Conservation (phyloP, 2,329 filamentous ascomycete species). For the Fusarium kyushuense region DNA sequence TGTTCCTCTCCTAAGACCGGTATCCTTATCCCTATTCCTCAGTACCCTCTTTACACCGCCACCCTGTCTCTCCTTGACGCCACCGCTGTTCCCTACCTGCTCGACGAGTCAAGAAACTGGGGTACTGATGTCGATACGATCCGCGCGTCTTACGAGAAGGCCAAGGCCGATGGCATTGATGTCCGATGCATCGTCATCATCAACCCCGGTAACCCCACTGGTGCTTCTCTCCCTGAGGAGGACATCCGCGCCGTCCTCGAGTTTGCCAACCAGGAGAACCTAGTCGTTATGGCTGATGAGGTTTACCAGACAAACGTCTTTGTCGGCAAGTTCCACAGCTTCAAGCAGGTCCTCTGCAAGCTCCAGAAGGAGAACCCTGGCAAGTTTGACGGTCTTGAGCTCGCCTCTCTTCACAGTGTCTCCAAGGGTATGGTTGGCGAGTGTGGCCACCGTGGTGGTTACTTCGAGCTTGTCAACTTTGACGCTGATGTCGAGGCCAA, state of each 20-base stretch:
- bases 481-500: constrained; percentile 86
- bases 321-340: constrained; percentile 91
- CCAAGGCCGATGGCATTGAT: constrained; percentile 81
- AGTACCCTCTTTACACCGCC: constrained; percentile 98
- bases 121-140: constrained; percentile 88
- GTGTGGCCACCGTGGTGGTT: constrained; percentile 96
- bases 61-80: constrained; percentile 88
- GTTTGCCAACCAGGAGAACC: constrained; percentile 84
- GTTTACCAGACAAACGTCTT: constrained; percentile 99
- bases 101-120: constrained; percentile 89
- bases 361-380: constrained; percentile 80
- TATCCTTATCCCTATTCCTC: constrained; percentile 93
- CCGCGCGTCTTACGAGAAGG: constrained; percentile 77
- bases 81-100: constrained; percentile 89
- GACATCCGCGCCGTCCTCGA: constrained; percentile 89
- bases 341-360: constrained; percentile 88
- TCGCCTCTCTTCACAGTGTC: constrained; percentile 91
- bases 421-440: constrained; percentile 99
- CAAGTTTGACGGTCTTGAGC: constrained; percentile 86
- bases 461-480: constrained; percentile 96
- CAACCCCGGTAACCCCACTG: constrained; percentile 98
- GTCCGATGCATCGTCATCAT: constrained; percentile 96
- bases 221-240: constrained; percentile 81
- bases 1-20: constrained; percentile 82
- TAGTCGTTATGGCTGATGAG: constrained; percentile 95